Base-by-base conservation (phyloP, 345 rosid genomes). In the Adansonia digitata region DNA sequence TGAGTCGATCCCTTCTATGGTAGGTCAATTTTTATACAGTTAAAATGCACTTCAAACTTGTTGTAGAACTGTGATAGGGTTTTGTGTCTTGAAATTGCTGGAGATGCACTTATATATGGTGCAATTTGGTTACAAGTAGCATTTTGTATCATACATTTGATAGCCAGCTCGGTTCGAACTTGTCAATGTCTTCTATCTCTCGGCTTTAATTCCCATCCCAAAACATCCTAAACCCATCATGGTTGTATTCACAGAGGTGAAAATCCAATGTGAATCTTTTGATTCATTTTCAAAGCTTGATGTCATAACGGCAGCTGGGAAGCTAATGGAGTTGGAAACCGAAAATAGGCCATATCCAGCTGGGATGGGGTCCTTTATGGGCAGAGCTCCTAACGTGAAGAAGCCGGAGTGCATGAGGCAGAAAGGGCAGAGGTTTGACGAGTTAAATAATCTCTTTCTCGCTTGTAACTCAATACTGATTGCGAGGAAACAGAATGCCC, bases 401-500 rank as follows among this genome's bases (percentile, higher is more conserved):
- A 96, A 90, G 72, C 97, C 99, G 7, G 81, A 59, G 39, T 96
- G 98, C 98, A 68, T 96, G 77, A 82, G 99, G 81, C 97, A 96
- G 86, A 92, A 78, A 72, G 99, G 98, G 0, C 89, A 83, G 65
- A 86, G 82, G 83, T 96, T 84, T 78, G 86, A 87, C 26, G 87
- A 92, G 97, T 96, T 26, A 96, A 96, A 67, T 82, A 87, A 4
- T 85, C 97, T 10, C 80, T 93, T 7, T 89, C 99, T 39, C 78
- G 85, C 51, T 85, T 93, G 67, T 92, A 87, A 17, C 98, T 96
- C 71, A 90, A 90, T 48, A 93, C 98, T 74, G 99, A 93, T 18
- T 95, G 99, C 46, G 94, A 93, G 66, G 99, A 95, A 80, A 98
- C 99, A 42, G 98, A 93, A 77, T 93, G 98, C 80, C 98, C 99